Evolutionary conservation across 768 basidiomycete species (phyloP).

Genomic region (Rhodocollybia butyracea): DNA sequence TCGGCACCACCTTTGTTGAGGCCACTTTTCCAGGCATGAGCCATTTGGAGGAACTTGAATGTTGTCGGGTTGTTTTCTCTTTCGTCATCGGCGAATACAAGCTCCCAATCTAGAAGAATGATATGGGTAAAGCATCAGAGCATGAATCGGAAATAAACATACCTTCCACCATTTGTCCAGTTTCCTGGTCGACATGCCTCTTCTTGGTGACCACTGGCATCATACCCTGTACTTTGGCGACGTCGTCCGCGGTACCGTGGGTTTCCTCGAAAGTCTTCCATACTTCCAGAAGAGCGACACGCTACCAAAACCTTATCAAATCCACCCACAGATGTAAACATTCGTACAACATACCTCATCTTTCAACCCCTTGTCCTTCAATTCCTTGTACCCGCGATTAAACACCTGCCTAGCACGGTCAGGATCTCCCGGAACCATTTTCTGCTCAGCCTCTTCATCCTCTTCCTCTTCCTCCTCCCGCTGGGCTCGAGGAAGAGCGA

Average conservation of each 20-base stretch:
- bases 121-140: background rate
- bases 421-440: conserved; percentile 70
- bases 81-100: conserved; percentile 96
- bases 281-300: conserved; percentile 86
- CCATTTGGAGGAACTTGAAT: conserved; percentile 95
- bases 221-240: conserved; percentile 84
- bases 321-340: background rate
- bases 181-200: conserved; percentile 79
- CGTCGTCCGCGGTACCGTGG: conserved; percentile 69
- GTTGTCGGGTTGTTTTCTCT: conserved; percentile 88
- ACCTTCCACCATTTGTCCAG: conserved; percentile 87
- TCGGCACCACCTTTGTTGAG: conserved; percentile 37
- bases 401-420: conserved; percentile 74
- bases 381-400: conserved; percentile 82
- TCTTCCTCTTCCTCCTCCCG: conserved; percentile 75
- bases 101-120: conserved; percentile 73
- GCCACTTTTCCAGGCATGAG: conserved; percentile 81
- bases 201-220: conserved; percentile 90
- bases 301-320: conserved; percentile 40
- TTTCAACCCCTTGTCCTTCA: conserved; percentile 79
- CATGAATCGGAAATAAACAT: conserved; percentile 17
- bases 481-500: conserved; percentile 58
- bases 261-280: conserved; percentile 94
- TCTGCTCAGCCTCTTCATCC: conserved; percentile 56
- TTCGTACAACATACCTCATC: conserved; percentile 62